Percentiles rank a stretch among this genome's conserved stretches.
phyloP scores from a whole-genome alignment of 441 rosid genomes.

The Adansonia rubrostipa region DNA sequence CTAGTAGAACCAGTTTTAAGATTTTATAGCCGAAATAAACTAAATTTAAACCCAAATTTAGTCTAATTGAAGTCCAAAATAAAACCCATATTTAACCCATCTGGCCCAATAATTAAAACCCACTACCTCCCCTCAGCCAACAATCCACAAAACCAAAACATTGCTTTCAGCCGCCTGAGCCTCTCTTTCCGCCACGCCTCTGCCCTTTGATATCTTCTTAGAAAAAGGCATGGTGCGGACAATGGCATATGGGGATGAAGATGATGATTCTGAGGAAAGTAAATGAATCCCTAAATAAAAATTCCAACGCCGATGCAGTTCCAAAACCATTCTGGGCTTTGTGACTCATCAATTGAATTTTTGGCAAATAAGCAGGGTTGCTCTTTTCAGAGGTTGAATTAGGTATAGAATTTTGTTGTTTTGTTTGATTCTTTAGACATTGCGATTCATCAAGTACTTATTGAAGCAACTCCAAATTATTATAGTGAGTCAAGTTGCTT shows the following conservation, averaged over 20 bases:
- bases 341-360: constrained; percentile 30
- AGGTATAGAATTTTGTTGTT: not conserved
- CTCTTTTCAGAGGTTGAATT: not conserved
- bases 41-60: no score
- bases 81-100: no score
- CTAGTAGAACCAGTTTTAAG: no score
- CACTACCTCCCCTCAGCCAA: no score
- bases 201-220: no score
- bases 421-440: constrained; percentile 4
- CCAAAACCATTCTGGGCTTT: constrained; percentile 78
- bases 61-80: no score
- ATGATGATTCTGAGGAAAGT: constrained; percentile 68
- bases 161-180: no score
- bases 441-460: not conserved
- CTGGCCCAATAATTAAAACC: no score
- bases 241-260: constrained; percentile 93
- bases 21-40: no score
- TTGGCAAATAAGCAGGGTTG: not conserved
- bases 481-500: not conserved
- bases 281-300: constrained; percentile 34
- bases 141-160: no score
- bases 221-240: no score
- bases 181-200: no score
- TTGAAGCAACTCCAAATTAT: not conserved
- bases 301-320: constrained; percentile 29